Evolutionary conservation across 352 stramenopile species (phyloP).

Genomic region (Elongisporangium anandrum): DNA sequence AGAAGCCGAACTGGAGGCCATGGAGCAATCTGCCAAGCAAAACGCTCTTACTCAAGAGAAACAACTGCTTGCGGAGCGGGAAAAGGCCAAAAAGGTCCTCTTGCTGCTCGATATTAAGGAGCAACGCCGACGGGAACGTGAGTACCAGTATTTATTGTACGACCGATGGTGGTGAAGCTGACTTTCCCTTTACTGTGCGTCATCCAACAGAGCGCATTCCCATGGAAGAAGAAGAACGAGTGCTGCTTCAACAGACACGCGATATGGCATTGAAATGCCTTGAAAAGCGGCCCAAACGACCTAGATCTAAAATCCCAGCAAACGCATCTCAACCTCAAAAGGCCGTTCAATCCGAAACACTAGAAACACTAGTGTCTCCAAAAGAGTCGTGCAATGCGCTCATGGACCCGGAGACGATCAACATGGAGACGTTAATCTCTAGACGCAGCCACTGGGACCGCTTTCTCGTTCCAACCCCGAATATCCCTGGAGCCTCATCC

Average conservation of each 20-base stretch:
- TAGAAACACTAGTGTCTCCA: background rate
- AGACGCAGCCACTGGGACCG: background rate
- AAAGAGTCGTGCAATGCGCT: background rate
- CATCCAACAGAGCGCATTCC: background rate
- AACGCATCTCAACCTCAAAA: background rate
- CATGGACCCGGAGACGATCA: background rate
- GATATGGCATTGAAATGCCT: background rate
- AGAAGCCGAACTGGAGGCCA: background rate
- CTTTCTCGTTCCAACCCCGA: background rate
- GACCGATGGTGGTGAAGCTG: background rate
- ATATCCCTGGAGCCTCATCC: background rate
- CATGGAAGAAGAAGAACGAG: background rate
- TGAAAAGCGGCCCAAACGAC: background rate
- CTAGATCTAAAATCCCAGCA: background rate
- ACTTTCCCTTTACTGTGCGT: background rate
- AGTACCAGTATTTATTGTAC: background rate
- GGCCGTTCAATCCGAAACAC: background rate
- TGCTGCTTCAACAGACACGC: background rate
- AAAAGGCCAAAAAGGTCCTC: background rate
- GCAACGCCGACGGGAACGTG: background rate
- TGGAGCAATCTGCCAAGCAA: background rate
- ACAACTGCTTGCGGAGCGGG: background rate
- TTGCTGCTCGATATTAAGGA: background rate
- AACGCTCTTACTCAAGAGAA: slow-evolving; percentile 4
- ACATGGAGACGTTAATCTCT: background rate